Conservation (phyloP, 805 yeast species). For the Candida adriatica region DNA sequence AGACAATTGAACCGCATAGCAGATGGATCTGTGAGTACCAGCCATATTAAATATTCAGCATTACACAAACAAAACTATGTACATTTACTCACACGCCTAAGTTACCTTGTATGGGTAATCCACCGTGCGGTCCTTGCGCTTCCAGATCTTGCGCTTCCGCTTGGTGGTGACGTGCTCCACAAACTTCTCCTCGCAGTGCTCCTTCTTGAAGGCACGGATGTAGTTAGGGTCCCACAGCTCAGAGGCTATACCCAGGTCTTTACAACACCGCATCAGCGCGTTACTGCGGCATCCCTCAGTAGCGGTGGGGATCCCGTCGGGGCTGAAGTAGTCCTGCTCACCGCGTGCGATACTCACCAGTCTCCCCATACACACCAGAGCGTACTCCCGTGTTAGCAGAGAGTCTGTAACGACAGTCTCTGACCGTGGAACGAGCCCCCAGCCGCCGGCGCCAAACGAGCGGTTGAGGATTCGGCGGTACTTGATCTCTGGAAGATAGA, state of each 20-base stretch:
- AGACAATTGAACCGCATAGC: not conserved
- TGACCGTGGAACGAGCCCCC: constrained; percentile 95
- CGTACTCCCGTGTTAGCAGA: constrained; percentile 85
- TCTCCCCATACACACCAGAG: constrained; percentile 78
- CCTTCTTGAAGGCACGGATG: constrained; percentile 59
- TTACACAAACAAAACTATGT: not conserved
- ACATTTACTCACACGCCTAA: not conserved
- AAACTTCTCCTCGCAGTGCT: constrained; percentile 71
- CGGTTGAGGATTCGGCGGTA: constrained; percentile 82
- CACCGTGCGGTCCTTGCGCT: constrained; percentile 71
- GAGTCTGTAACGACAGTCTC: constrained; percentile 71
- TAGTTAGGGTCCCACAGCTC: constrained; percentile 97
- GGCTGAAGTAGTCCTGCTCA: constrained; percentile 87
- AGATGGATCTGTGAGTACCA: not conserved
- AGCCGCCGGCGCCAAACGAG: constrained; percentile 98
- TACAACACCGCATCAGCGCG: constrained; percentile 96
- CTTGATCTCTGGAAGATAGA: constrained; percentile 92
- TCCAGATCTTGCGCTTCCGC: constrained; percentile 89
- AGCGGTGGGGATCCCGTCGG: constrained; percentile 87
- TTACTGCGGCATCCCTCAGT: constrained; percentile 96
- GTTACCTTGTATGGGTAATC: constrained; percentile 75
- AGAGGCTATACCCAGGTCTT: constrained; percentile 93
- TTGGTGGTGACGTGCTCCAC: constrained; percentile 79
- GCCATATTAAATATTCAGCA: not conserved
- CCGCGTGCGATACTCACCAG: constrained; percentile 91